phyloP scores from a whole-genome alignment of 768 basidiomycete species.

The Pisolithus orientalis region DNA sequence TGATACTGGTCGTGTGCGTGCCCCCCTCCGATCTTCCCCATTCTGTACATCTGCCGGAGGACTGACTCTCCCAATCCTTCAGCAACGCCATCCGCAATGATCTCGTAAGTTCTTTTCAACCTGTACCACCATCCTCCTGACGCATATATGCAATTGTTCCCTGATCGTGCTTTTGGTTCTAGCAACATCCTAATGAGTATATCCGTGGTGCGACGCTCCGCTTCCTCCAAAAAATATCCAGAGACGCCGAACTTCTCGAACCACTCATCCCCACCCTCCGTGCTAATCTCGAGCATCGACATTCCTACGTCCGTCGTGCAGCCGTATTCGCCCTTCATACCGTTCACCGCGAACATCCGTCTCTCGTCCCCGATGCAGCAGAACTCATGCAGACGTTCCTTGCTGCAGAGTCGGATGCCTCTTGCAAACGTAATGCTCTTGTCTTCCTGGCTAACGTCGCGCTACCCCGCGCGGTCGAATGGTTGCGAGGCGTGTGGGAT shows the following conservation, averaged over 20 bases:
- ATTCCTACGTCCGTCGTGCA: constrained; percentile 97
- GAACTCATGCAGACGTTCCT: constrained; percentile 96
- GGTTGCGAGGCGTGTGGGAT: constrained; percentile 82
- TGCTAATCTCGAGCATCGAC: constrained; percentile 92
- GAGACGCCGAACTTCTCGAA: constrained; percentile 90
- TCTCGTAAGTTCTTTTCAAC: constrained; percentile 50
- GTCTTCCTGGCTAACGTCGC: constrained; percentile 85
- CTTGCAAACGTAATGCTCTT: constrained; percentile 96
- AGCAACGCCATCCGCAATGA: constrained; percentile 98
- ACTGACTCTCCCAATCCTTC: constrained; percentile 8
- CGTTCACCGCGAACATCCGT: constrained; percentile 90
- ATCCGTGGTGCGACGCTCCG: constrained; percentile 97
- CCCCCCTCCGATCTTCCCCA: not conserved
- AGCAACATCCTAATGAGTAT: constrained; percentile 99
- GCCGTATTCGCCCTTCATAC: constrained; percentile 95
- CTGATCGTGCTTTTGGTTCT: not conserved
- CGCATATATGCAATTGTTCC: not conserved
- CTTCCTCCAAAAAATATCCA: constrained; percentile 91
- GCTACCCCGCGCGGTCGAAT: constrained; percentile 88
- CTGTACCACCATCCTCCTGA: not conserved
- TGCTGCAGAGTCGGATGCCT: constrained; percentile 90
- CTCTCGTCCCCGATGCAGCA: constrained; percentile 93
- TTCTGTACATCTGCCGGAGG: not conserved
- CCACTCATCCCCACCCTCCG: constrained; percentile 93
- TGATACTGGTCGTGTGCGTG: constrained; percentile 96